These are phyloP conservation scores for Endocarpon pusillum DNA, from an alignment of 495 filamentous ascomycete species.

Conservation along the genomic window DNA sequence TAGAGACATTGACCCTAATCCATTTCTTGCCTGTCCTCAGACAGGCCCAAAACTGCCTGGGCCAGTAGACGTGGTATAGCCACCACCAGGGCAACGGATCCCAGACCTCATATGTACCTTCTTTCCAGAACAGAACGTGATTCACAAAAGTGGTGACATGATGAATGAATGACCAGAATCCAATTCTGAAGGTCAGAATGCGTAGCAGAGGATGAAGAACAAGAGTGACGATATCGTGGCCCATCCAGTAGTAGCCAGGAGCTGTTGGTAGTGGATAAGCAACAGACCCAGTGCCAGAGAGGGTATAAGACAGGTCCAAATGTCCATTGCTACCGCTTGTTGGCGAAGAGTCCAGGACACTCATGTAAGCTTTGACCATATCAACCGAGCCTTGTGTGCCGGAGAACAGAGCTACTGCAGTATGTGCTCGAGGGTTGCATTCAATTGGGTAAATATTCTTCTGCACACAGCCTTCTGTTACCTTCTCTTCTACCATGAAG, in stretches of 20 bases:
- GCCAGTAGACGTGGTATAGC: constrained; percentile 46
- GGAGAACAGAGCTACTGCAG: constrained; percentile 36
- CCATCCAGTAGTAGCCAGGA: constrained; percentile 35
- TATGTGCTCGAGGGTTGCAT: constrained; percentile 46
- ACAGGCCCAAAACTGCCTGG: constrained; percentile 24
- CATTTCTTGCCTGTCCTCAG: constrained; percentile 26
- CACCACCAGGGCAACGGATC: constrained; percentile 41
- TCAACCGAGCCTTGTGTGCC: constrained; percentile 12
- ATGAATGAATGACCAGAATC: neutral
- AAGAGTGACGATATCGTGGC: constrained; percentile 37
- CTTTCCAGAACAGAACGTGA: constrained; percentile 38
- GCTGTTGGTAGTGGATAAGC: constrained; percentile 4
- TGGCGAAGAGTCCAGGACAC: constrained; percentile 12
- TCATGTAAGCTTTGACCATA: constrained; percentile 23
- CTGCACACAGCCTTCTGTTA: constrained; percentile 13
- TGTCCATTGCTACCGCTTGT: neutral
- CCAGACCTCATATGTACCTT: constrained; percentile 40
- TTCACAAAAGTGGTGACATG: neutral
- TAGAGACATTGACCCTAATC: constrained; percentile 43
- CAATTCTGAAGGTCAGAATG: constrained; percentile 6
- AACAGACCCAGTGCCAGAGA: neutral
- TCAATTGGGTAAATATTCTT: constrained; percentile 36
- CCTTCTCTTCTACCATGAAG: constrained; percentile 40
- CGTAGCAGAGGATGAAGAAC: constrained; percentile 26
- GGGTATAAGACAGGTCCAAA: neutral